Evolutionary conservation across 352 stramenopile genomes (phyloP), one percentile per base, ranked within the genome.

Genomic region (Globisporangium rhizosaccharum): DNA sequence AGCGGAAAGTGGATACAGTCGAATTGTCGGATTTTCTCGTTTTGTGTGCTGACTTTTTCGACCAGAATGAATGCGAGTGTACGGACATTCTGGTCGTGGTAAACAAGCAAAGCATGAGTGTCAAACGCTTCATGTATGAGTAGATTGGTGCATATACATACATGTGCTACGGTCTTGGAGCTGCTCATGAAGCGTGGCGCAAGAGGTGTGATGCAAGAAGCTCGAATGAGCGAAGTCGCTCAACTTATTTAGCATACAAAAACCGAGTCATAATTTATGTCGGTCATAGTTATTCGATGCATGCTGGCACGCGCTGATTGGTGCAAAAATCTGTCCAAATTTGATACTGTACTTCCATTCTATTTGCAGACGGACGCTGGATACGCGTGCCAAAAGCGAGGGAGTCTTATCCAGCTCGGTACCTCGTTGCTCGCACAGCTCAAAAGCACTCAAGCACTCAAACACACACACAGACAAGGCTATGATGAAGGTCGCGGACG

Each of bases 401-500:
- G 39, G 17, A 14, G 39, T 44, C 39, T 44, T 44, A 44, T 44
- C 39, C 39, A 44, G 39, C 39, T 44, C 39, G 2, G 0, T 0
- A n/a, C 39, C 17, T 44, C 37, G 9, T 28, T n/a, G 23, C 11
- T 50, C 17, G 17, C 23, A 18, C 25, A 25, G 14, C 18, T 15
- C 39, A 41, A n/a, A 39, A 49, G 15, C 36, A 26, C 41, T 44
- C 18, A 10, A 26, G 23, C 15, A 11, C n/a, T 41, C 53, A 57
- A 42, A 9, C 23, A 23, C 23, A 23, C 23, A 33, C 28, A 6
- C 28, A 7, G 3, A 33, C 28, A 33, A 53, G 28, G 28, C 53
- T 53, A 65, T 60, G 30, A 85, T 85, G 72, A 89, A 88, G 63
- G 70, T 82, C 57, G 69, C 74, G 26, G 81, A 90, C 66, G 82